Evolutionary conservation across 768 basidiomycete genomes (phyloP).

Genomic region (Butyriboletus loyo): DNA sequence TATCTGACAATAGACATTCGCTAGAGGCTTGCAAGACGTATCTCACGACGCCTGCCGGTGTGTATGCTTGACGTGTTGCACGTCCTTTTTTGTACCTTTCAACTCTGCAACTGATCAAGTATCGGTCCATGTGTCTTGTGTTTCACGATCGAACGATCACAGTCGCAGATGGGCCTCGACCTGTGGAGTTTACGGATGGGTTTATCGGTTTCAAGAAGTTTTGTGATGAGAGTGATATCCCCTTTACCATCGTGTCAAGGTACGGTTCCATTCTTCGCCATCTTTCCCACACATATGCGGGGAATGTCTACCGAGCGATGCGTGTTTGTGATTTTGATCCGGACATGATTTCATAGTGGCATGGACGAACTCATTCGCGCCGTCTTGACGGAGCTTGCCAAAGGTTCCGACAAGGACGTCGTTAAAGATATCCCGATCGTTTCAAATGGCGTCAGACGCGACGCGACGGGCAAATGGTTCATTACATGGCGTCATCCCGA

Average conservation of each 20-base stretch:
- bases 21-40: slow-evolving; percentile 85
- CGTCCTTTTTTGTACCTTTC: neutral
- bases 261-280: slow-evolving; percentile 26
- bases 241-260: slow-evolving; percentile 93
- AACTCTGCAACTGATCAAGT: neutral
- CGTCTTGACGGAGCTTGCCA: slow-evolving; percentile 74
- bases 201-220: slow-evolving; percentile 87
- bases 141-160: neutral
- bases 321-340: slow-evolving; percentile 8
- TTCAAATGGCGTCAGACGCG: slow-evolving; percentile 82
- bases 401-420: slow-evolving; percentile 47
- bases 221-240: slow-evolving; percentile 78
- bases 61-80: slow-evolving; percentile 18
- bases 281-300: slow-evolving; percentile 13
- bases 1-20: slow-evolving; percentile 67
- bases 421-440: slow-evolving; percentile 84
- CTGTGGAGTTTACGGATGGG: slow-evolving; percentile 37
- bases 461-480: slow-evolving; percentile 61
- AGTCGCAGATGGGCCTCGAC: slow-evolving; percentile 12
- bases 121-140: neutral
- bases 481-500: slow-evolving; percentile 88
- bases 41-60: slow-evolving; percentile 58
- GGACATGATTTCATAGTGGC: slow-evolving; percentile 50
- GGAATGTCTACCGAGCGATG: neutral
- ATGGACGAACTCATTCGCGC: slow-evolving; percentile 94